Base-by-base conservation (phyloP, 2,329 filamentous ascomycete species). In the Penicillium freii region DNA sequence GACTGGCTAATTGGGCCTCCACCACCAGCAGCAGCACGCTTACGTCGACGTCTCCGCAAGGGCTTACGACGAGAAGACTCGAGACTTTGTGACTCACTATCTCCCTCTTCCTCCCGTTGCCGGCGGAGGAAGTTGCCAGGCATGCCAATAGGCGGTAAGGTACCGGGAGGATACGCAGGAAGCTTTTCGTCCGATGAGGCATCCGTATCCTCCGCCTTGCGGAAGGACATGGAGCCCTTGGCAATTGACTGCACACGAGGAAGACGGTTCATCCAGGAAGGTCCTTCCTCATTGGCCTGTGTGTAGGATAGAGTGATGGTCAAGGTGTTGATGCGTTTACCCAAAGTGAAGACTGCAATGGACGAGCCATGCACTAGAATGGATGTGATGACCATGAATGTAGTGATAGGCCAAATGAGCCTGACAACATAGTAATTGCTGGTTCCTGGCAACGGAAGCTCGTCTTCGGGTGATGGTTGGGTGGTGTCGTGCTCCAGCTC, bases 341-440 rank as follows among this genome's bases (percentile, higher is more conserved):
- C 94, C 1, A 99, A 84, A 0, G 94, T 97, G 69, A 99, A 99
- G 9, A 99, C 94, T 5, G 94, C 94, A 66, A 99, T 89, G 0
- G 94, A 97, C n/a, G 94, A 97, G 23, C 94, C 94, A 69, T 99
- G 94, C 1, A 99, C 91, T 38, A 97, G 77, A 67, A 99, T 99
- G 13, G 94, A 99, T 4, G 90, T 84, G 52, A 99, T 90, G 59
- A 99, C 93, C 69, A 99, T 80, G 75, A 99, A 99, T 0, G 91
- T 91, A 0, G 90, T 91, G 57, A 99, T 92, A 0, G 94, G 94
- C 94, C 94, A 99, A 47, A 99, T 95, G 29, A 96, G 78, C 54
- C 90, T 84, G 51, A 97, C 87, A 33, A 97, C 81, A 33, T 85
- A 83, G 63, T 88, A 89, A 64, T 87, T 82, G 56, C 88, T 77